Evolutionary conservation across 352 stramenopile genomes (phyloP), one percentile per base, ranked within the genome.

Genomic region (Pythium coloratum): DNA sequence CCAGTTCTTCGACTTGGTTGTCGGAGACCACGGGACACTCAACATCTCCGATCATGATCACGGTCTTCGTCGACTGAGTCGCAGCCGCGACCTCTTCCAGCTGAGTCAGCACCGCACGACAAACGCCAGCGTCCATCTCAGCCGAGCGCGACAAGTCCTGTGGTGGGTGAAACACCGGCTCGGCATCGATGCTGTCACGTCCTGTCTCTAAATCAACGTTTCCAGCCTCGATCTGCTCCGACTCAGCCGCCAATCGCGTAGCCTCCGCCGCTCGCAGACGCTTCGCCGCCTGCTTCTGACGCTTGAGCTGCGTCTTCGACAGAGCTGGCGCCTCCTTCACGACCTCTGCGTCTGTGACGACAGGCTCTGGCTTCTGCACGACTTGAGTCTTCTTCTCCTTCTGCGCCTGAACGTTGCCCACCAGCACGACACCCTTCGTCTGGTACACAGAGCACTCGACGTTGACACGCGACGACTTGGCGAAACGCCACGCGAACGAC

Each of bases 41-140:
- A 42, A 91, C 74, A 30, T 91, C 76, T 6, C 82, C 79, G 30
- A 89, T 73, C 32, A 91, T 72, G 34, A 91, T 89, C 59, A 78
- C 74, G 1, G 57, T 33, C 20, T 18, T 42, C 46, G 75, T 58
- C 6, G 40, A 42, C 7, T 62, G 38, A 6, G 32, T 55, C 5
- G 62, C 53, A 2, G 54, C 62, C 9, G 49, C 53, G 47, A 88
- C 78, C 32, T 86, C 73, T 42, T 85, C 75, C n/a, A 88, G 63
- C 57, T 89, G 73, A 30, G 76, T 76, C 28, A 91, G 64, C 33
- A 88, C 79, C 2, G 73, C 79, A 24, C 74, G 73, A 59, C 76
- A 86, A 0, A 89, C 78, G 7, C 67, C 75, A n/a, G 72, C 71
- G 51, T 91, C 81, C 61, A 80, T 72, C 44, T 84, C 76, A 26